These are phyloP conservation scores for Globisporangium iwayamae DNA, from an alignment of 352 stramenopile genomes.

Conservation along the genomic window DNA sequence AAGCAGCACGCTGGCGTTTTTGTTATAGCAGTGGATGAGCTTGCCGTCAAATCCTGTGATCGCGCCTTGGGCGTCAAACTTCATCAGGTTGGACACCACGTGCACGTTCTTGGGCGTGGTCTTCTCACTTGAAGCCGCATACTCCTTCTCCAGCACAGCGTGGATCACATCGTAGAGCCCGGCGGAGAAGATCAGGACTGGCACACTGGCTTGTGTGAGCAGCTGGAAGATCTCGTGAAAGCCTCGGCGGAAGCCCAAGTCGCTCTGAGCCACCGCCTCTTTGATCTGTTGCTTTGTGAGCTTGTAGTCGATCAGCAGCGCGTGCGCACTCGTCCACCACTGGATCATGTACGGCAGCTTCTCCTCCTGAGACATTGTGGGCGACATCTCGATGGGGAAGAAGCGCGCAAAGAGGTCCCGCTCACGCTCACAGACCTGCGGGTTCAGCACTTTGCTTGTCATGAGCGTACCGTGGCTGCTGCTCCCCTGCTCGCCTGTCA, in stretches of 20 bases:
- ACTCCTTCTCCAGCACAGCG: conserved; percentile 64
- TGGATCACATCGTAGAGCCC: conserved; percentile 81
- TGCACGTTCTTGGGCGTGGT: conserved; percentile 56
- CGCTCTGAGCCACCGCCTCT: conserved; percentile 41
- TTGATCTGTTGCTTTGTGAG: conserved; percentile 41
- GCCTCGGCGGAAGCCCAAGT: conserved; percentile 49
- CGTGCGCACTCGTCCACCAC: conserved; percentile 59
- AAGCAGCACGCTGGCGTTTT: conserved; percentile 62
- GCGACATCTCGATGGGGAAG: conserved; percentile 75
- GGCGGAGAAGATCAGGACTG: conserved; percentile 60
- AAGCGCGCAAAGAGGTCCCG: conserved; percentile 62
- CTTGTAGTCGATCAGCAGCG: conserved; percentile 52
- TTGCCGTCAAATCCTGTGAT: conserved; percentile 51
- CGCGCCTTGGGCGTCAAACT: conserved; percentile 45
- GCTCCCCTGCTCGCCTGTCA: conserved; percentile 4
- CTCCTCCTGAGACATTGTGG: conserved; percentile 55
- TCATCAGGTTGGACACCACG: conserved; percentile 83
- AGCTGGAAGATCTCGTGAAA: conserved; percentile 45
- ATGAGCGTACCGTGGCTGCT: conserved; percentile 48
- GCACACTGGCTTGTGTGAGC: conserved; percentile 35
- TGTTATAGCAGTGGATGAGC: conserved; percentile 82
- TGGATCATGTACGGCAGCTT: conserved; percentile 80
- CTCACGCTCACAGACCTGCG: conserved; percentile 23
- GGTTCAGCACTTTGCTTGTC: conserved; percentile 39
- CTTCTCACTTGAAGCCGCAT: conserved; percentile 27